These are phyloP conservation scores for Rauvolfia tetraphylla DNA, from an alignment of 257 asterid species.

Conservation along the genomic window DNA sequence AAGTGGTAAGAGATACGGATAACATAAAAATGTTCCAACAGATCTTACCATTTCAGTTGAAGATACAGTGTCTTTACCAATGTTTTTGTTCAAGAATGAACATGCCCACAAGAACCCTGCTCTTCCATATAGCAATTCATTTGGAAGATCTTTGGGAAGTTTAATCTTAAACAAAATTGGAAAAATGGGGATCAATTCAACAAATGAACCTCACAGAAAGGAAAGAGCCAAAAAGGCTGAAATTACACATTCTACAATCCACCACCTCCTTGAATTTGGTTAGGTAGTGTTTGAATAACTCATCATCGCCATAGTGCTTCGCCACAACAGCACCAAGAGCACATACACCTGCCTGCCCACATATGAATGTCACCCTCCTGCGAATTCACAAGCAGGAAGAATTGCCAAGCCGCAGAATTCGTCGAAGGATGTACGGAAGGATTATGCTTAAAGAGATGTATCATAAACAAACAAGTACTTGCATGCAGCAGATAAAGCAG, in stretches of 20 bases:
- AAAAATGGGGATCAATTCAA: neutral
- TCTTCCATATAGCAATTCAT: conserved; percentile 68
- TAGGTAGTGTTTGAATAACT: conserved; percentile 41
- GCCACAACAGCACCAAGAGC: conserved; percentile 87
- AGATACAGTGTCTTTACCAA: conserved; percentile 52
- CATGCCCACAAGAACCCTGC: conserved; percentile 86
- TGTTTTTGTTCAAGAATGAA: conserved; percentile 57
- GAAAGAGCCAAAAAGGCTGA: neutral
- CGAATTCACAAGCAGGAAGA: conserved; percentile 1
- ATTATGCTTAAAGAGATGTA: neutral
- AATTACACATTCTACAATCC: neutral
- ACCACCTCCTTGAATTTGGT: conserved; percentile 55
- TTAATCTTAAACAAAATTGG: conserved; percentile 36
- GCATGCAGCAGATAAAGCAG: neutral
- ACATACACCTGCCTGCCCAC: conserved; percentile 70
- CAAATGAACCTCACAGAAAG: neutral
- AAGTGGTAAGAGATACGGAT: conserved; percentile 15
- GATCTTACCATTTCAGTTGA: conserved; percentile 48
- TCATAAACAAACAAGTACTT: neutral
- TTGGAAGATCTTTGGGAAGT: conserved; percentile 57
- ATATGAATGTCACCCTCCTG: conserved; percentile 71
- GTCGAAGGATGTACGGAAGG: neutral
- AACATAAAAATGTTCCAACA: neutral
- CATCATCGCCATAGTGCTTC: conserved; percentile 48
- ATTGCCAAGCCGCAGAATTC: neutral